Base-by-base conservation (phyloP, 768 basidiomycete species). In the Phylloporus arenicola region DNA sequence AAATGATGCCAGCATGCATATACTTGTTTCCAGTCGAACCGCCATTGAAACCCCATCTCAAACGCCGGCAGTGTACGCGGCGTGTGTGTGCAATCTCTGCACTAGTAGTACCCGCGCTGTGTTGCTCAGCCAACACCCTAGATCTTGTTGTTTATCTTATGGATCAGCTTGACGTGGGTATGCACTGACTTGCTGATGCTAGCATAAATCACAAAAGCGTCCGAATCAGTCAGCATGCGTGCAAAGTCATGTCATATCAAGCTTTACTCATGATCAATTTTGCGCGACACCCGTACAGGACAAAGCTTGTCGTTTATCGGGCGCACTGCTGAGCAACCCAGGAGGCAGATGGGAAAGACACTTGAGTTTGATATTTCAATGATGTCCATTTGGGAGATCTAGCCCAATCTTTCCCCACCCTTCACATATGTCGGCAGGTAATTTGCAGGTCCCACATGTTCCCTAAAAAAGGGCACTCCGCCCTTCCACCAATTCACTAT, bases 81-180 rank as follows among this genome's bases (percentile, higher is more conserved):
- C n/a, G 30, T 31, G 33, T 9, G 19, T 19, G 42, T 43, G 42
- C 17, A 11, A 25, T 17, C 12, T 27, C 37, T 38, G 42, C 55
- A 48, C 45, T 49, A 16, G 38, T 27, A 14, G 7, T 35, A 8
- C 19, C 27, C 7, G n/a, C 5, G 19, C 12, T 29, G 44, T 12
- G 34, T 40, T 30, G 34, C 31, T 33, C n/a, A 39, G 25, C 35
- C 24, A 16, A n/a, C 35, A 39, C 38, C 38, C 38, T 19, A 40
- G 39, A 40, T 40, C 39, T 20, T 20, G 6, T 37, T n/a, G 38
- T 10, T 39, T 22, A 25, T 30, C 34, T 8, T 17, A 24, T 35
- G 20, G 35, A 47, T 45, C 24, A 16, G 10, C 19, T 13, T 38
- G 48, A 55, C 53, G 53, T 56, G 49, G 33, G 49, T 45, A 42